Conservation (phyloP, 345 rosid genomes). For the Euphorbia pulcherrima region DNA sequence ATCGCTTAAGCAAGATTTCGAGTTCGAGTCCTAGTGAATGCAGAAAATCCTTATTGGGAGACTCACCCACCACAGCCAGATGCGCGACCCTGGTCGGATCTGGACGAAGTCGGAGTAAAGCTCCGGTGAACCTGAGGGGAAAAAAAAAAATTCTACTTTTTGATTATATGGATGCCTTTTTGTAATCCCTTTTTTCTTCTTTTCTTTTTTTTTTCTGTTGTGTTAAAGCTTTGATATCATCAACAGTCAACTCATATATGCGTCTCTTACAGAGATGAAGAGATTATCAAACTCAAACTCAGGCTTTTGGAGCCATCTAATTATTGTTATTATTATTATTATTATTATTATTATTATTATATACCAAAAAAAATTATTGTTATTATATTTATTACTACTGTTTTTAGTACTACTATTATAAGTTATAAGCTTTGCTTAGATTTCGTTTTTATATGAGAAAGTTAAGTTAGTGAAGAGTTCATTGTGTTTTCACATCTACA, state of each 20-base stretch:
- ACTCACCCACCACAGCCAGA: too few relatives aligned
- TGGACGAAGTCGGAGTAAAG: too few relatives aligned
- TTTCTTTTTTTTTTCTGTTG: constrained; percentile 17
- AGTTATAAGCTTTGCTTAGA: too few relatives aligned
- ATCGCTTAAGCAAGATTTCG: too few relatives aligned
- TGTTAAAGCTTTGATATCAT: constrained; percentile 14
- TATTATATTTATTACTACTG: neutral
- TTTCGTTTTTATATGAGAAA: constrained; percentile 12
- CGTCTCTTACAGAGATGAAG: constrained; percentile 17
- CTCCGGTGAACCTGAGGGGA: too few relatives aligned
- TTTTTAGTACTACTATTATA: neutral
- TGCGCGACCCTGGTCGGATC: too few relatives aligned
- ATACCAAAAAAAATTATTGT: neutral
- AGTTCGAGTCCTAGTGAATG: too few relatives aligned
- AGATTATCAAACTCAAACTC: neutral
- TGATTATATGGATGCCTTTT: too few relatives aligned
- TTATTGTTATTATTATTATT: neutral
- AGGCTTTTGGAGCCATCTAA: neutral
- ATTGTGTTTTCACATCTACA: constrained; percentile 10
- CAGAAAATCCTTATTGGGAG: too few relatives aligned
- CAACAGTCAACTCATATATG: constrained; percentile 19
- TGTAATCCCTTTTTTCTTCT: constrained; percentile 8
- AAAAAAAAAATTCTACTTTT: too few relatives aligned
- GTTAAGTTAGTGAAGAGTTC: constrained; percentile 5
- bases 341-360: neutral